Percentiles rank a stretch among this genome's conserved stretches.
These are phyloP conservation scores for Citrus unshiu DNA, from an alignment of 345 rosid species.

Conservation along the genomic window DNA sequence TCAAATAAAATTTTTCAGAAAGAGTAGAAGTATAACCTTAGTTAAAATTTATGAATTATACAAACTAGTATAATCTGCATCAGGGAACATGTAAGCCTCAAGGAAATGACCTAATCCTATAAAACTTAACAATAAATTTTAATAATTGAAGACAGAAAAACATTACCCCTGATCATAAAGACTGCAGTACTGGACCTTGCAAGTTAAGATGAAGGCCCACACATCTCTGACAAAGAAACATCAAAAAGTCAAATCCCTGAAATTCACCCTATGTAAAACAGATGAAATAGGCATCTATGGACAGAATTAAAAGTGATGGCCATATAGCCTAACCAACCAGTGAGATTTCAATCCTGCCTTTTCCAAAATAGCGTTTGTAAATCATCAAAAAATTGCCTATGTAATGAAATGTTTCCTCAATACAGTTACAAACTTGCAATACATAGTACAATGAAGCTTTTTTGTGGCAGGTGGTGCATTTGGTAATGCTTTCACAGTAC, in stretches of 20 bases:
- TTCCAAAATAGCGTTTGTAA: neutral
- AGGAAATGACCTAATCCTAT: neutral
- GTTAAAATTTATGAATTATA: neutral
- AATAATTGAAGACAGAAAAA: constrained; percentile 20
- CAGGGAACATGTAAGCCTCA: neutral
- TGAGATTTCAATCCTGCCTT: neutral
- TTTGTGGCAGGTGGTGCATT: neutral
- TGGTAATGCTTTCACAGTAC: neutral
- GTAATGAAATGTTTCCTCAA: neutral
- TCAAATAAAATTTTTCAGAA: constrained; percentile 1
- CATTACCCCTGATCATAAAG: constrained; percentile 96
- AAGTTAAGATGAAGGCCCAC: constrained; percentile 90
- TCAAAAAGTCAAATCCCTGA: constrained; percentile 16
- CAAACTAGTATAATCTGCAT: neutral
- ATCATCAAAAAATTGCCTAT: neutral
- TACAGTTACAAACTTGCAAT: neutral
- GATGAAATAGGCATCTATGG: neutral
- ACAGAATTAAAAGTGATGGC: neutral
- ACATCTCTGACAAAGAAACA: constrained; percentile 69
- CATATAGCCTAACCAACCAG: neutral
- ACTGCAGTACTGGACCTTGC: constrained; percentile 93
- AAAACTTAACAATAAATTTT: constrained; percentile 4
- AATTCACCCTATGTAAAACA: constrained; percentile 8
- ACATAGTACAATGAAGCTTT: neutral
- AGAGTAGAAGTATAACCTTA: neutral